Conservation (phyloP, 129 eudicot genomes). For the Helianthus annuus region DNA sequence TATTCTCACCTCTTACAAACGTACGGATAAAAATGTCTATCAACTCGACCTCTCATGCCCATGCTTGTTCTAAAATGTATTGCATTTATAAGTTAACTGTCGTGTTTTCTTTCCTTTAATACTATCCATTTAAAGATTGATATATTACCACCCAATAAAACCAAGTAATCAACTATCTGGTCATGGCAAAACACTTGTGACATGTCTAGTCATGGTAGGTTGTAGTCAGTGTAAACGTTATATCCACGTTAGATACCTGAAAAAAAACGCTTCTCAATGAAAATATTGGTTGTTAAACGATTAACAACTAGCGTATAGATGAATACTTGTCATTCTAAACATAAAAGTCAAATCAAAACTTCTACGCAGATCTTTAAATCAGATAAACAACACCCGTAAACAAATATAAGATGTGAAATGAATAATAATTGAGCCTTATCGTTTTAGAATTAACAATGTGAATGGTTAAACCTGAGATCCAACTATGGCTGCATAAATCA, state of each 20-base stretch:
- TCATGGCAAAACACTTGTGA: slow-evolving; percentile 7
- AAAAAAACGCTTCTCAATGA: background rate
- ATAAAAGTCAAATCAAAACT: background rate
- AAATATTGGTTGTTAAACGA: background rate
- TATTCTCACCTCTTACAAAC: background rate
- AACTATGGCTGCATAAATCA: slow-evolving; percentile 31
- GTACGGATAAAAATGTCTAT: slow-evolving; percentile 2
- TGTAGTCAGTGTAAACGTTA: background rate
- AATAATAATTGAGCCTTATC: background rate
- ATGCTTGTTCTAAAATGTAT: background rate
- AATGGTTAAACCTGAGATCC: slow-evolving; percentile 31
- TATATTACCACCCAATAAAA: background rate
- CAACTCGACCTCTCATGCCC: background rate
- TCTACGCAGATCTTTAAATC: background rate
- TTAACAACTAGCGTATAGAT: background rate
- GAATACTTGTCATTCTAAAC: background rate
- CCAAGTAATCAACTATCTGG: slow-evolving; percentile 16
- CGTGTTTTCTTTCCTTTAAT: slow-evolving; percentile 20
- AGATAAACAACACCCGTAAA: background rate
- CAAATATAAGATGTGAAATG: background rate
- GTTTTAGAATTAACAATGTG: slow-evolving; percentile 27
- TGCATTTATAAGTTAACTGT: slow-evolving; percentile 9
- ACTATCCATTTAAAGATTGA: background rate
- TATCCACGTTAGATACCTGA: background rate
- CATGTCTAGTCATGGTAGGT: slow-evolving; percentile 1